Base-by-base conservation (phyloP, 2,329 filamentous ascomycete genomes). In the Fusarium proliferatum region DNA sequence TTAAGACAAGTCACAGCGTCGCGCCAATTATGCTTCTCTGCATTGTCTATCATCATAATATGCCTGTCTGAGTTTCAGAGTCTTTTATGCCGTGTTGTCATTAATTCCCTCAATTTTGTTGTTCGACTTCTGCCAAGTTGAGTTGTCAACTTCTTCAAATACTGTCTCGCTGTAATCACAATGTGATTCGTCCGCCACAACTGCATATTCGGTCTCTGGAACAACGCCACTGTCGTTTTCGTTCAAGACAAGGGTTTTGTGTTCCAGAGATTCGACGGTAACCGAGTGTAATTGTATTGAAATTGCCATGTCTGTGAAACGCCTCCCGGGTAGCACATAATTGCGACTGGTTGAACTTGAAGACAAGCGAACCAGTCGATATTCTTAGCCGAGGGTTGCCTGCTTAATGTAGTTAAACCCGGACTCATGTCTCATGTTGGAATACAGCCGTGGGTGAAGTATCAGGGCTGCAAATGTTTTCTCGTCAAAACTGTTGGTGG, bases 251-350 rank as follows among this genome's bases (percentile, higher is more conserved):
- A 39, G 67, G 67, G 26, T 28, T 39, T 39, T 43, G 43, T 67
- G 23, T 30, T 45, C 38, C 49, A 9, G 21, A 45, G 26, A 42
- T 46, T 61, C 19, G 19, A 56, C 28, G n/a, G 26, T 23, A 61
- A 34, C 26, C 38, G 39, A 43, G 9, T 10, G 19, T 7, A 57
- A 30, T 48, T 52, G 48, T 38, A 60, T 45, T 61, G 8, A 23
- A 33, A 34, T 36, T 23, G 53, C 39, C 16, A 56, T 61, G n/a
- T 60, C 49, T 63, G 75, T 72, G 72, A 61, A 68, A 76, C 65
- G 46, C 48, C 49, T 64, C 55, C 64, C 59, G 64, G 62, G 75
- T 76, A 67, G 64, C 65, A 75, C 72, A 17, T 46, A 61, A 49
- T 56, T 60, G 60, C 66, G 66, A 70, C 67, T 77, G 69, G 71